Evolutionary conservation across 2,329 filamentous ascomycete genomes (phyloP).

Genomic region (Apiospora saccharicola): DNA sequence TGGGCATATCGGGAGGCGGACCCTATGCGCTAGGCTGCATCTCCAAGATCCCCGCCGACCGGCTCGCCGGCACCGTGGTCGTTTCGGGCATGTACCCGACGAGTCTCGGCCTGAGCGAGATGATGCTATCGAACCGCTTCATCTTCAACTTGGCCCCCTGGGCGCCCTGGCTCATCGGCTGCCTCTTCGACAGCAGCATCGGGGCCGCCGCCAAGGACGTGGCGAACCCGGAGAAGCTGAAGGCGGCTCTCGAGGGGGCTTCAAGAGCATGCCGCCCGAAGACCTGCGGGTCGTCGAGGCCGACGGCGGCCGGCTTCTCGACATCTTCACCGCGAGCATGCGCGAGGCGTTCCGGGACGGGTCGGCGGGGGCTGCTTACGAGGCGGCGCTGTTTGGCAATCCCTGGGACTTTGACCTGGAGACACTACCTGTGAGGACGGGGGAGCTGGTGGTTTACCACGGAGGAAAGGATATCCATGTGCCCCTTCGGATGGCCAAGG

Average conservation of each 20-base stretch:
- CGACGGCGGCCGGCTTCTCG: neutral
- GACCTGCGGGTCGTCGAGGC: neutral
- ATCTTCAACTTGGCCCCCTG: conserved; percentile 32
- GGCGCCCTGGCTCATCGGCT: conserved; percentile 31
- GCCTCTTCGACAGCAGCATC: conserved; percentile 28
- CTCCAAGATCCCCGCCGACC: conserved; percentile 30
- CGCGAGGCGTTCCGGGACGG: conserved; percentile 17
- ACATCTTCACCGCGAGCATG: neutral
- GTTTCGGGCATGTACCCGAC: conserved; percentile 34
- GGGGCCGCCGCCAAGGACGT: conserved; percentile 24
- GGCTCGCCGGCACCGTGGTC: conserved; percentile 30
- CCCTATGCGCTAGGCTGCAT: conserved; percentile 38
- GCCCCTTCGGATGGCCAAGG: conserved; percentile 34
- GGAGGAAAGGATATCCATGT: conserved; percentile 35
- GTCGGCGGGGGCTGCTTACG: conserved; percentile 27
- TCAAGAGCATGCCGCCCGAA: conserved; percentile 29
- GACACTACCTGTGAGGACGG: conserved; percentile 29
- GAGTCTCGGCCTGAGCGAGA: conserved; percentile 32
- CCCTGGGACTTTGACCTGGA: conserved; percentile 37
- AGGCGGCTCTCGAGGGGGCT: conserved; percentile 28
- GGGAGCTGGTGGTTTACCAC: conserved; percentile 34
- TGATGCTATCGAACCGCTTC: conserved; percentile 31
- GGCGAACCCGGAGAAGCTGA: neutral
- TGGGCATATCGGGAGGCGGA: conserved; percentile 38
- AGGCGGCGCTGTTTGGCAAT: conserved; percentile 27